Base-by-base conservation (phyloP, 495 filamentous ascomycete species). In the Penicillium ochrochloron region DNA sequence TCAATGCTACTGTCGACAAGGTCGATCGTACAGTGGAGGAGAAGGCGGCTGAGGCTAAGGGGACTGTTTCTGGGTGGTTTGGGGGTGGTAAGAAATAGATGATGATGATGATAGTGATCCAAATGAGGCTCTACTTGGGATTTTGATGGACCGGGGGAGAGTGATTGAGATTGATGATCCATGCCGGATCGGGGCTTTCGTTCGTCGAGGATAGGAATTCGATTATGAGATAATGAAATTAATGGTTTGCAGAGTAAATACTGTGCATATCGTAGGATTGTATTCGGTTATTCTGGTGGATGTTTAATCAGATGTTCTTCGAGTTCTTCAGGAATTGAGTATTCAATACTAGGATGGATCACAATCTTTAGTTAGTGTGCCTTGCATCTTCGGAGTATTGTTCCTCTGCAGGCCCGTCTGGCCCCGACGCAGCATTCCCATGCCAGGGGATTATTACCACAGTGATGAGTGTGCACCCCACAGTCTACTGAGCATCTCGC, bases 31-130 rank as follows among this genome's bases (percentile, higher is more conserved):
- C 88, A 69, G 84, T 96, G 27, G 91, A 93, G 80, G 81, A 89
- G 67, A 87, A 88, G 68, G 86, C 93, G 14, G 75, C 86, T 8
- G 90, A 94, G 75, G 89, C 92, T 11, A 96, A 96, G 86, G 84
- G 87, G 57, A 85, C 85, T 21, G 76, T 95, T 62, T 89, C 88
- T 31, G 86, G 88, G 58, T 97, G 92, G 93, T 94, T 96, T 65
- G 88, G 91, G 37, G 70, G 80, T 39, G 70, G 80, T 39, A 86
- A 85, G 73, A 85, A 88, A 74, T 90, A 86, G 71, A 55, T 35
- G 44, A 27, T 37, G 21, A 1, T 34, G 21, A 14, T 35, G 14
- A 17, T 5, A 5, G 25, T 27, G 54, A 33, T 33, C 8, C 29
- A 31, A 37, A 39, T 5, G 53, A 6, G n/a, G 21, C 48, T 23